Base-by-base conservation (phyloP, 345 rosid species). In the Salix arbutifolia region DNA sequence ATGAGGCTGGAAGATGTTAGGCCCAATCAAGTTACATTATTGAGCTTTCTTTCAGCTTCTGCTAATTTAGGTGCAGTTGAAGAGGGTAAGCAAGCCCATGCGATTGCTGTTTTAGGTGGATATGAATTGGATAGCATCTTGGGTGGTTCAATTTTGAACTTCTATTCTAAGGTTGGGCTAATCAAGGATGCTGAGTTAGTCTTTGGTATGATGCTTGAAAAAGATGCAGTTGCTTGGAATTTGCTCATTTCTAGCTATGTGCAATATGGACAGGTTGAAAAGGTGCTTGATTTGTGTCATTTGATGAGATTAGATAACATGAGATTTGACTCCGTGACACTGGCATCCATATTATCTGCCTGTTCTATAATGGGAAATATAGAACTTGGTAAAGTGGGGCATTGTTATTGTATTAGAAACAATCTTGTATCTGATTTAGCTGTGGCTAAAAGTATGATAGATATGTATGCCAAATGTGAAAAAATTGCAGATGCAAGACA, bases 191-290 rank as follows among this genome's bases (percentile, higher is more conserved):
- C 93, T 19, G 87, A 91, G 87, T 78, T 86, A 77, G 81, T 87
- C 28, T 91, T 91, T 67, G 66, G 77, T 80, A 82, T 82, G 44
- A 86, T 91, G 83, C 4, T 76, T 30, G 88, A 76, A 23, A 91
- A 83, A 46, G 98, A 93, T 83, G 86, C 80, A 31, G 95, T 91
- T 11, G 88, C 91, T 31, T 93, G 98, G 97, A 93, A 93, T 87
- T 78, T 93, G 79, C 81, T 93, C n/a, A 84, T 92, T 52, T 88
- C 91, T 25, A 81, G 87, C 67, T 91, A 87, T 80, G 86, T 91
- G 79, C 89, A 73, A 65, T 67, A 77, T 42, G 86, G 88, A 33
- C 78, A 81, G 79, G 73, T 85, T 69, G 86, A 85, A 56, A 83
- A 87, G 74, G 98, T 91, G 52, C 83, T 91, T 23, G 6, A 79